A percentile compares a stretch with the other conserved stretches of the same genome.
phyloP scores from a whole-genome alignment of 495 filamentous ascomycete species.

The Xylaria palmicola region DNA sequence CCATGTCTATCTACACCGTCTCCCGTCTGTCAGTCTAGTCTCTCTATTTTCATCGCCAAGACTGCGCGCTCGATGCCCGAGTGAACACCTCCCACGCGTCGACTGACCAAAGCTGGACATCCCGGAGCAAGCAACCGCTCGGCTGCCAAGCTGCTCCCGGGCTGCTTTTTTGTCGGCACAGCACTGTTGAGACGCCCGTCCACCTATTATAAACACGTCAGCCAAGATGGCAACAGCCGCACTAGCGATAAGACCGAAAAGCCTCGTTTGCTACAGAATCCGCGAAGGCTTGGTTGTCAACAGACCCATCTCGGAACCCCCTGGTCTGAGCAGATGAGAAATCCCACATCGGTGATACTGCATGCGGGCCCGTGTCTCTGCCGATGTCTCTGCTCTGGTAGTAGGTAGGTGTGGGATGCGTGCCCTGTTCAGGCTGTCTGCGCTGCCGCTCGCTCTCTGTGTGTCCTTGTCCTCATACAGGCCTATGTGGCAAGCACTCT shows the following conservation, averaged over 20 bases:
- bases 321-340: not conserved
- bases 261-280: not conserved
- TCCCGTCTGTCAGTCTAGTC: not conserved
- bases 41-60: not conserved
- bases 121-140: not conserved
- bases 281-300: not conserved
- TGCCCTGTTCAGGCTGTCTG: not conserved
- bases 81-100: not conserved
- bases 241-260: not conserved
- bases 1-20: not conserved
- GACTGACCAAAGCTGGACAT: not conserved
- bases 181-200: not conserved
- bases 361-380: not conserved
- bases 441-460: too few species aligned
- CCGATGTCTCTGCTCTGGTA: not conserved
- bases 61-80: not conserved
- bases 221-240: not conserved
- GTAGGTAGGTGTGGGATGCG: not conserved
- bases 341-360: constrained; percentile 6
- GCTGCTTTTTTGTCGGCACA: not conserved
- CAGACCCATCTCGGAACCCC: not conserved
- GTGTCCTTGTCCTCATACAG: too few species aligned
- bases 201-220: too few species aligned
- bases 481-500: too few species aligned
- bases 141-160: not conserved